Base-by-base conservation (phyloP, 306 rosid genomes). In the Glycine tomentella region DNA sequence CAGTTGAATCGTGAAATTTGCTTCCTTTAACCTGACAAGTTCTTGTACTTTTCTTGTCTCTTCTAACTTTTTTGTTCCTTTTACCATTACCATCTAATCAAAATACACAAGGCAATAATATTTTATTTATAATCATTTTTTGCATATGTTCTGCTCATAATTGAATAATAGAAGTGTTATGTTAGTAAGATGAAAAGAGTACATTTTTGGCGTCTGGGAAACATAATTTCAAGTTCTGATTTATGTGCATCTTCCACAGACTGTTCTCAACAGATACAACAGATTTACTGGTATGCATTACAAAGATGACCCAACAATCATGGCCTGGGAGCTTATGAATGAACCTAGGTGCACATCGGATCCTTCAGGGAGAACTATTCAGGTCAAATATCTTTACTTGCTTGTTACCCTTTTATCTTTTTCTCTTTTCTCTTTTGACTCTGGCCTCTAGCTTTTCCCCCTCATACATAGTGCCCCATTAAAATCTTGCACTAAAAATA, bases 281-380 rank as follows among this genome's bases (percentile, higher is more conserved):
- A 91, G 87, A 42, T 91, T 87, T 34, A 95, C 89, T 3, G 90
- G 92, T 66, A 79, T 83, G 56, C 93, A 83, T 74, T 95, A 95
- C 89, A 95, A 86, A 81, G 91, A 92, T 82, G 98, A 95, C 61
- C 87, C 97, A 11, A 90, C 98, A 79, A 92, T 95, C 82, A 92
- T 95, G 98, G 97, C 98, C 0, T 95, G 98, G 98, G 98, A 95
- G 89, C 97, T 95, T 14, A 92, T 95, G 75, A 95, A 92, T 75
- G 98, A 92, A 81, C 97, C 98, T 1, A 86, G 98, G 82, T 95
- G 98, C 88, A 81, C 91, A 68, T 92, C 98, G 71, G 98, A 95
- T 87, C 91, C 94, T 82, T 91, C 95, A 7, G 98, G 98, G 56
- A 87, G 95, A 67, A 95, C 95, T 36, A 89, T 95, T 81, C 97